phyloP scores from a whole-genome alignment of 2,329 filamentous ascomycete genomes.

The Ascochyta clinopodiicola region DNA sequence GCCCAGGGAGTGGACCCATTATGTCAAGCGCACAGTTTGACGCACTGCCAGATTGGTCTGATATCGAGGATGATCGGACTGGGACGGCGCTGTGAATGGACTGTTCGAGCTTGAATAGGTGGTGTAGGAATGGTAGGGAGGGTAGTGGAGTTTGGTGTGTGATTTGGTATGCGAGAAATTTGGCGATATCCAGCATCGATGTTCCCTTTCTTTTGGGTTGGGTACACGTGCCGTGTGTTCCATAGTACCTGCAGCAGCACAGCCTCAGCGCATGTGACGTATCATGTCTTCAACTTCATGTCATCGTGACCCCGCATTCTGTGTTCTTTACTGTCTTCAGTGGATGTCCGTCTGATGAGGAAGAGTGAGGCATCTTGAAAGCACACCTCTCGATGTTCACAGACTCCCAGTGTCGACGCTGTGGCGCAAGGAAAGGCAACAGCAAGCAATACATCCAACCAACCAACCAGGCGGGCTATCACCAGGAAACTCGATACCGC shows the following conservation, averaged over 20 bases:
- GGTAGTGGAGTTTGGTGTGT: background rate
- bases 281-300: background rate
- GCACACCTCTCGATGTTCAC: background rate
- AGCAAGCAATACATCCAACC: too few relatives aligned
- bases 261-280: background rate
- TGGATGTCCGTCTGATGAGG: background rate
- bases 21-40: constrained; percentile 6
- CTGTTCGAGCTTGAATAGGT: background rate
- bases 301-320: background rate
- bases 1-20: background rate
- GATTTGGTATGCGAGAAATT: background rate
- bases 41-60: constrained; percentile 2
- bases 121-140: background rate
- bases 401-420: too few relatives aligned
- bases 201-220: background rate
- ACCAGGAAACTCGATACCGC: too few relatives aligned
- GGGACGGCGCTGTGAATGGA: background rate
- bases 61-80: background rate
- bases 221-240: constrained; percentile 1
- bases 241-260: background rate
- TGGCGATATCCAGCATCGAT: background rate
- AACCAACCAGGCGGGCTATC: too few relatives aligned
- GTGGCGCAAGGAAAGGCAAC: too few relatives aligned
- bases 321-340: background rate
- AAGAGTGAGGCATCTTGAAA: background rate